Base-by-base conservation (phyloP, 139 green algal genomes). In the Zygnema cylindricum region DNA sequence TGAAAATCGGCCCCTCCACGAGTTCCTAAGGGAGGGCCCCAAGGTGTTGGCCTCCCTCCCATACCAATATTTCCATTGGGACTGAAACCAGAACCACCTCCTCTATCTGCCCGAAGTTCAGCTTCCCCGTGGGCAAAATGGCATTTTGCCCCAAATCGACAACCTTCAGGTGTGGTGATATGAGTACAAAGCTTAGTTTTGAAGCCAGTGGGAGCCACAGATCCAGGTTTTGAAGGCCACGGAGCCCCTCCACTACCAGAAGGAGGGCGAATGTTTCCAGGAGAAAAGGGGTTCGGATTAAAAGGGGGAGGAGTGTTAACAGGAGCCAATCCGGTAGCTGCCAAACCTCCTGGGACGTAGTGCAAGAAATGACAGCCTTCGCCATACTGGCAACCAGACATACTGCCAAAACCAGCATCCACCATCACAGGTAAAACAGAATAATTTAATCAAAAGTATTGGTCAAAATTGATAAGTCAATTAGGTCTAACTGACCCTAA, bases 71-170 rank as follows among this genome's bases (percentile, higher is more conserved):
- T 54, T 69, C 77, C 77, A 16, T 49, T 49, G 11, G 39, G 71
- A 79, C 71, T 49, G 7, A 11, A 16, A 57, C 11, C 39, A 16
- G 7, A 43, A 25, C 39, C 49, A 39, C 77, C 77, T 25, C 77
- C 57, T 77, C 35, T 3, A 41, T 38, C 77, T 85, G 77, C 82
- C 11, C 96, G 82, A 25, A 98, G 93, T 93, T 98, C 96, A 21
- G 95, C 85, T 35, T 98, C 95, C 2, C 96, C 96, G 69, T 98
- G 96, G 0, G 96, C 96, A 92, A 98, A 98, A 88, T 98, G 98
- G 93, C 96, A 98, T 43, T 95, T 86, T 71, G 97, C 95, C 39
- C 95, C 96, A 88, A 98, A 98, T 0, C 96, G 91, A 87, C 96
- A 98, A 41, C 85, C 85, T 39, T 73, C 85, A 30, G 76, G 76